Percentiles rank a stretch among this genome's conserved stretches.
phyloP scores from a whole-genome alignment of 2,329 filamentous ascomycete species.

The Ophiostoma fasciatum region DNA sequence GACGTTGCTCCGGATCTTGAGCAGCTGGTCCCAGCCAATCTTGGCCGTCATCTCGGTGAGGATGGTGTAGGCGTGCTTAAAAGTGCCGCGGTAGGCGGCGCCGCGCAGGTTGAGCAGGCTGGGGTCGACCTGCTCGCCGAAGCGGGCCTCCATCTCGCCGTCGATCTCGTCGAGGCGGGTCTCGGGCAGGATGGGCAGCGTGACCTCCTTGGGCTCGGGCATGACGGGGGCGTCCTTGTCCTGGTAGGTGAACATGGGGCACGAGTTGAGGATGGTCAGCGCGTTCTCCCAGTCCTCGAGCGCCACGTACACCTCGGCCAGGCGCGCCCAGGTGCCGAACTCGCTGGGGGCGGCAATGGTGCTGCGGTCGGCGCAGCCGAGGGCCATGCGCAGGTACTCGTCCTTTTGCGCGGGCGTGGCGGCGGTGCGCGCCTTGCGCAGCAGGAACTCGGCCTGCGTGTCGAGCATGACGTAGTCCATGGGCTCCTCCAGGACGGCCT shows the following conservation, averaged over 20 bases:
- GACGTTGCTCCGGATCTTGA: constrained; percentile 89
- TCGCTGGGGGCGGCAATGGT: constrained; percentile 93
- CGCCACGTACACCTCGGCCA: constrained; percentile 86
- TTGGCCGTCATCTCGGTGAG: constrained; percentile 91
- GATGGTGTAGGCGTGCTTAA: constrained; percentile 85
- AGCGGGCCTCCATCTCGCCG: constrained; percentile 69
- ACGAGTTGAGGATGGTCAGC: constrained; percentile 88
- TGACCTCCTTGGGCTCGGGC: constrained; percentile 80
- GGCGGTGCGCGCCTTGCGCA: constrained; percentile 58
- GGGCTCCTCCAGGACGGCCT: constrained; percentile 76
- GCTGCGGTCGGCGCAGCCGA: constrained; percentile 86
- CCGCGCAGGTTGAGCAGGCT: constrained; percentile 76
- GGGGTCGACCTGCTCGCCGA: constrained; percentile 73
- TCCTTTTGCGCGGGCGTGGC: constrained; percentile 39
- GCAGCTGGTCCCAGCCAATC: constrained; percentile 92
- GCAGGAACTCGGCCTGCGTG: constrained; percentile 81
- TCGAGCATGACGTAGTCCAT: constrained; percentile 98
- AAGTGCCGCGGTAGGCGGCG: constrained; percentile 84
- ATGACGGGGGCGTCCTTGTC: constrained; percentile 93
- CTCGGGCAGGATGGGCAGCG: constrained; percentile 74
- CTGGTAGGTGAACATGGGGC: constrained; percentile 99
- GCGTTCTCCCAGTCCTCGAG: constrained; percentile 96
- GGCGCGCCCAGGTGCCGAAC: constrained; percentile 88
- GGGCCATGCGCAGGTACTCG: constrained; percentile 65
- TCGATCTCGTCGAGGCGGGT: constrained; percentile 93